Base-by-base conservation (phyloP, 192 early-diverging fungal species). In the Oehlia diaphana region DNA sequence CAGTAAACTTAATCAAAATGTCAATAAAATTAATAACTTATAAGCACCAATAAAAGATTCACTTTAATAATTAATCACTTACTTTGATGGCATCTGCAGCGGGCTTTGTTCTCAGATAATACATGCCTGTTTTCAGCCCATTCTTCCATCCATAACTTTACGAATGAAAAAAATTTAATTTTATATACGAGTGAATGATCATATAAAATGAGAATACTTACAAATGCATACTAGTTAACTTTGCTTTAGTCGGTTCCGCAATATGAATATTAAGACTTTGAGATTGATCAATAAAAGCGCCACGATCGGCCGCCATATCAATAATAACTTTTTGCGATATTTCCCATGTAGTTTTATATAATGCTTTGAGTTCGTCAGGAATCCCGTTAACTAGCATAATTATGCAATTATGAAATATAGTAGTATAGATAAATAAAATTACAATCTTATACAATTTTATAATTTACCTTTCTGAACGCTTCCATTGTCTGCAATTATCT, bases 61-160 rank as follows among this genome's bases (percentile, higher is more conserved):
- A 31, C 7, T 31, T 16, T 74, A 26, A 61, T 4, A 49, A 68
- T 37, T 4, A 31, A 31, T 35, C 13, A 71, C 61, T 67, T 58
- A 82, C 82, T 80, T 99, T 95, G 88, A 99, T 98, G 13, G 97
- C 96, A 82, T 98, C 96, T 16, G 90, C 95, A 16, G 97, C 96
- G n/a, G 97, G 96, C 47, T 95, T 90, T 10, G 96, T 95, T 61
- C 97, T 93, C 72, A 99, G 86, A 84, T 99, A 99, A 86, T 99
- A 99, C 97, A 97, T 97, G 64, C 97, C 97, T 9, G 97, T 99
- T 93, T 99, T 99, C 23, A 99, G 88, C 3, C 97, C 97, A 86
- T 93, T 92, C 88, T 95, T 95, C 96, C 97, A 98, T 16, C 95
- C 97, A 84, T 98, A 97, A 81, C 77, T 78, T 50, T 9, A 23